Conservation (phyloP, 2,329 filamentous ascomycete species). For the Colletotrichum lindemuthianum region DNA sequence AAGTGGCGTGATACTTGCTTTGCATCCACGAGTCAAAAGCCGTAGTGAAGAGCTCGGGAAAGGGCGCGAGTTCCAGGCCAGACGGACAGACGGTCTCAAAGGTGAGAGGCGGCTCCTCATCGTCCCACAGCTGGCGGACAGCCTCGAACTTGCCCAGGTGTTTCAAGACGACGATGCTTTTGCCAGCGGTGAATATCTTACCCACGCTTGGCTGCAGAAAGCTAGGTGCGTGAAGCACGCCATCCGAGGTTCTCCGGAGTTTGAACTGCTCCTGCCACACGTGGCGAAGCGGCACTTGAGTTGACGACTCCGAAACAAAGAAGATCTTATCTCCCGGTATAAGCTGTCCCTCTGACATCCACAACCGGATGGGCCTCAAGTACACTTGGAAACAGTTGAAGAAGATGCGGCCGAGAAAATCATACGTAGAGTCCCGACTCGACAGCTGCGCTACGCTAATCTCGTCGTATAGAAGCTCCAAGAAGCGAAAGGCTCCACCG, state of each 20-base stretch:
- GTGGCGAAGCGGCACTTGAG: constrained; percentile 67
- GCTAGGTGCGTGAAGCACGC: constrained; percentile 73
- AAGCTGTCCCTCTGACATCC: constrained; percentile 85
- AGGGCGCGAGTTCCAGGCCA: constrained; percentile 67
- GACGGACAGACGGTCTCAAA: constrained; percentile 65
- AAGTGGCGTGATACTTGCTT: constrained; percentile 77
- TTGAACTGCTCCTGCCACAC: constrained; percentile 83
- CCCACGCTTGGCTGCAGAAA: constrained; percentile 77
- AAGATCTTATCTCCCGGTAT: constrained; percentile 74
- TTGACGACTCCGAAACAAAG: constrained; percentile 70
- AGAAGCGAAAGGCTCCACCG: constrained; percentile 72
- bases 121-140: constrained; percentile 43
- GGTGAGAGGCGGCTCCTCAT: constrained; percentile 59
- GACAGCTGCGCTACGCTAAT: constrained; percentile 76
- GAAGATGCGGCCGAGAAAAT: constrained; percentile 75
- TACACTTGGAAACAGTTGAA: constrained; percentile 86
- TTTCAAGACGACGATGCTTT: constrained; percentile 86
- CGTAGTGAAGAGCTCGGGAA: constrained; percentile 77
- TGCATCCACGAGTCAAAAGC: constrained; percentile 82
- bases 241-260: constrained; percentile 69
- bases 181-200: constrained; percentile 87
- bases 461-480: constrained; percentile 81
- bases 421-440: constrained; percentile 70
- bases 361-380: constrained; percentile 79
- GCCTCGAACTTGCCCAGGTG: constrained; percentile 68